A percentile compares a stretch with the other conserved stretches of the same genome.
Evolutionary conservation across 2,329 filamentous ascomycete genomes (phyloP).

Genomic region (Hawksworthiomyces lignivorus): DNA sequence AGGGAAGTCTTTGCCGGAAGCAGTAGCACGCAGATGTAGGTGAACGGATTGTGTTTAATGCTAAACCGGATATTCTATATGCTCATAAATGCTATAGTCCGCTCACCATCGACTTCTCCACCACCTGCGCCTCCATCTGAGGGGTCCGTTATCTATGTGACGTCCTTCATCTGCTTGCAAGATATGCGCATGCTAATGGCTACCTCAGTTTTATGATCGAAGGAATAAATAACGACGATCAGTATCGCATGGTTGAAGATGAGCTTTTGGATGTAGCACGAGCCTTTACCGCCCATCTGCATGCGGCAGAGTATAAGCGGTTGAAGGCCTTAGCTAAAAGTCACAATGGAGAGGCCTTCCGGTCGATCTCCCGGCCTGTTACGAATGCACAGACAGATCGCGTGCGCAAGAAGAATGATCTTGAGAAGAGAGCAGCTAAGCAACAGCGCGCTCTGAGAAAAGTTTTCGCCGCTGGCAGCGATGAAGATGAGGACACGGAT

Average conservation of each 20-base stretch:
- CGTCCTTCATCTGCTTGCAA: background rate
- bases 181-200: too few relatives aligned
- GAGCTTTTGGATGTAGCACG: conserved; percentile 63
- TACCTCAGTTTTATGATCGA: conserved; percentile 55
- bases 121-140: conserved; percentile 22
- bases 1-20: too few relatives aligned
- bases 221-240: conserved; percentile 59
- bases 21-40: background rate
- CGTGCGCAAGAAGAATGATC: conserved; percentile 22
- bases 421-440: conserved; percentile 26
- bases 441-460: conserved; percentile 26
- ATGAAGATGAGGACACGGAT: conserved; percentile 17
- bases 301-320: conserved; percentile 67
- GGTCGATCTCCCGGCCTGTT: conserved; percentile 44
- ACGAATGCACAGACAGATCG: conserved; percentile 31
- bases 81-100: too few relatives aligned
- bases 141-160: conserved; percentile 13
- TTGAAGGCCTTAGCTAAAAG: conserved; percentile 50
- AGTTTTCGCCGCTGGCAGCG: conserved; percentile 10
- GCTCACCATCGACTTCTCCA: conserved; percentile 25
- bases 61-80: too few relatives aligned
- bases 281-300: conserved; percentile 65
- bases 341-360: conserved; percentile 46
- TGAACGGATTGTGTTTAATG: background rate
- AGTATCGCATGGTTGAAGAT: conserved; percentile 77